phyloP scores from a whole-genome alignment of 352 stramenopile genomes.

The Globisporangium splendens region DNA sequence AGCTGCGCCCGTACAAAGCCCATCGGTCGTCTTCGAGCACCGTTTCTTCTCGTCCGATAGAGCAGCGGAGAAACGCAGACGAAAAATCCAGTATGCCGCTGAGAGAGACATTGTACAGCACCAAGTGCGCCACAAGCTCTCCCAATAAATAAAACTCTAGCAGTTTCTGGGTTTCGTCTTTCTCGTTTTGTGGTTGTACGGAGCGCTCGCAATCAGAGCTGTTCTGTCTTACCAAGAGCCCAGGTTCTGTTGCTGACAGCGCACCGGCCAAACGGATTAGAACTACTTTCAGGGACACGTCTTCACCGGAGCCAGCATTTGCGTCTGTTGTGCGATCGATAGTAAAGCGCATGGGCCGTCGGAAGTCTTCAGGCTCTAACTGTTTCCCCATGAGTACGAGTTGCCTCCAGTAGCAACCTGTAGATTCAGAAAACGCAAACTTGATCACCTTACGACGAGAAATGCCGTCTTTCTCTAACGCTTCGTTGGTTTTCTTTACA shows the following conservation, averaged over 20 bases:
- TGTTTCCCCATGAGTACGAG: slow-evolving; percentile 36
- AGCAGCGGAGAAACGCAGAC: slow-evolving; percentile 41
- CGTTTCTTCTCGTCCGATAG: slow-evolving; percentile 15
- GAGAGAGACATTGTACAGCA: slow-evolving; percentile 41
- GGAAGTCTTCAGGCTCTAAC: slow-evolving; percentile 43
- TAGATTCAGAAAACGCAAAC: slow-evolving; percentile 30
- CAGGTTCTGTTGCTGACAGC: slow-evolving; percentile 27
- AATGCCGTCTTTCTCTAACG: neutral
- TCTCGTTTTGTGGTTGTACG: neutral
- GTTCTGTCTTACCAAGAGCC: slow-evolving; percentile 25
- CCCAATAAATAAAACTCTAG: slow-evolving; percentile 58
- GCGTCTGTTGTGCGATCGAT: slow-evolving; percentile 17
- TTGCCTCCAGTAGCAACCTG: slow-evolving; percentile 41
- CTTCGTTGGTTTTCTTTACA: neutral
- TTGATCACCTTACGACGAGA: slow-evolving; percentile 23
- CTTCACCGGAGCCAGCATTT: slow-evolving; percentile 8
- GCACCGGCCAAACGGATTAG: slow-evolving; percentile 31
- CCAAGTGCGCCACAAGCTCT: slow-evolving; percentile 57
- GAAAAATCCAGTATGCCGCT: slow-evolving; percentile 57
- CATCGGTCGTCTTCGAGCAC: slow-evolving; percentile 1
- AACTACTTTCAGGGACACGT: slow-evolving; percentile 33
- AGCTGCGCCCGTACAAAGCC: slow-evolving; percentile 23
- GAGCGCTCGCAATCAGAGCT: neutral
- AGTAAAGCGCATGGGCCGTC: slow-evolving; percentile 37
- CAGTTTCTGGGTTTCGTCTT: slow-evolving; percentile 21